phyloP scores from a whole-genome alignment of 1,284 basidiomycete genomes.

The Sporisorium iseilematis-ciliati region DNA sequence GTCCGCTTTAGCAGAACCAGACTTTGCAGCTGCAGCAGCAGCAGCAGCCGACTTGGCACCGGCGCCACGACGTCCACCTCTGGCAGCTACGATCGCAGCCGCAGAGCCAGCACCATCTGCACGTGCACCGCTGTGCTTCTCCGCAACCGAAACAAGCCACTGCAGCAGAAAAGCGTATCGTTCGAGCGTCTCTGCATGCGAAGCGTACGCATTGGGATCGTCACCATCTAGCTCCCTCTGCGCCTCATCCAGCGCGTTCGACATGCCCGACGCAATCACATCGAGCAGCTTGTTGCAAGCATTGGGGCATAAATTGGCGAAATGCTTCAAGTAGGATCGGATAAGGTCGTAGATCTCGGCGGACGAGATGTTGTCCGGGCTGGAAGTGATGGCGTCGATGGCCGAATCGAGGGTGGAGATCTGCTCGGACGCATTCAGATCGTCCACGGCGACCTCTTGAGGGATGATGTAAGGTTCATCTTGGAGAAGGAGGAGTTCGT shows the following conservation, averaged over 20 bases:
- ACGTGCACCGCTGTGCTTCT: constrained; percentile 54
- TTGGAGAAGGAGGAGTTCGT: constrained; percentile 59
- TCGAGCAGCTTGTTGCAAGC: constrained; percentile 63
- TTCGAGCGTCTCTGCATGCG: constrained; percentile 60
- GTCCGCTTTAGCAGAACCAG: constrained; percentile 42
- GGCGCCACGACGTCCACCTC: constrained; percentile 34
- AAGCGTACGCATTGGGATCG: constrained; percentile 50
- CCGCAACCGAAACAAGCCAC: constrained; percentile 63
- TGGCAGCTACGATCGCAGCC: constrained; percentile 35
- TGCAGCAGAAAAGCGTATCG: constrained; percentile 66
- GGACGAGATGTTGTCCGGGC: constrained; percentile 48
- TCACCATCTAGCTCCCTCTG: constrained; percentile 49
- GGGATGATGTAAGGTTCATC: constrained; percentile 64
- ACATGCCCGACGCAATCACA: constrained; percentile 56
- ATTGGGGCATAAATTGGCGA: constrained; percentile 46
- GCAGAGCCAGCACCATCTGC: constrained; percentile 25
- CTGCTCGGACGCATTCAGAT: constrained; percentile 49
- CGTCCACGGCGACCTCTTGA: constrained; percentile 57
- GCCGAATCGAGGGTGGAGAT: constrained; percentile 49
- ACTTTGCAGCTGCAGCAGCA: constrained; percentile 39
- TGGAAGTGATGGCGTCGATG: constrained; percentile 58
- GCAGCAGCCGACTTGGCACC: constrained; percentile 31
- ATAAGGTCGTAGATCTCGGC: constrained; percentile 52
- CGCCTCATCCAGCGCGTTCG: constrained; percentile 55
- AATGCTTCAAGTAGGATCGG: constrained; percentile 64